Percentiles rank a stretch among this genome's conserved stretches.
Conservation (phyloP, 2,329 filamentous ascomycete species). For the Trichoderma sp. region DNA sequence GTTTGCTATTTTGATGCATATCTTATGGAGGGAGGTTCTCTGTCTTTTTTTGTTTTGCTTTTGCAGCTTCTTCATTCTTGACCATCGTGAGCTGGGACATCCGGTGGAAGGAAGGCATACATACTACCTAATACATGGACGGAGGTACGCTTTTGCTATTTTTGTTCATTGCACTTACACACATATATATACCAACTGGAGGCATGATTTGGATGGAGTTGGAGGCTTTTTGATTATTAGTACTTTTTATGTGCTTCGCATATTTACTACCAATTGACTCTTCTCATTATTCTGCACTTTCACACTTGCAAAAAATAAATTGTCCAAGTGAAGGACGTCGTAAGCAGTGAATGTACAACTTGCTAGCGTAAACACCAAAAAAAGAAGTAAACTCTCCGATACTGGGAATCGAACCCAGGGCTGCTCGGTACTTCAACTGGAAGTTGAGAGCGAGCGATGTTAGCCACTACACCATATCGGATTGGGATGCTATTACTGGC, state of each 20-base stretch:
- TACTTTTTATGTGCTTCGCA: background rate
- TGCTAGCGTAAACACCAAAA: background rate
- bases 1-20: background rate
- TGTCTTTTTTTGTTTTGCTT: background rate
- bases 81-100: slow-evolving; percentile 10
- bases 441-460: slow-evolving; percentile 43
- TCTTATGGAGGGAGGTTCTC: background rate
- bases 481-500: slow-evolving; percentile 25
- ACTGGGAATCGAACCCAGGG: slow-evolving; percentile 44
- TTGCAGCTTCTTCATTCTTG: background rate
- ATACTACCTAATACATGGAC: background rate
- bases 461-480: slow-evolving; percentile 45
- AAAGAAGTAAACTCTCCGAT: slow-evolving; percentile 35
- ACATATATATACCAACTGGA: slow-evolving; percentile 1
- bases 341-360: background rate
- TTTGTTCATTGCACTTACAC: background rate
- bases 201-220: slow-evolving; percentile 15
- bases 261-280: slow-evolving; percentile 13
- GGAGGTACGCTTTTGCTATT: background rate
- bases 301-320: background rate
- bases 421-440: slow-evolving; percentile 37
- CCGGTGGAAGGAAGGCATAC: background rate
- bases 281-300: background rate
- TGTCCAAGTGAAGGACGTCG: background rate
- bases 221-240: slow-evolving; percentile 13